Percentiles rank a stretch among this genome's conserved stretches.
phyloP scores from a whole-genome alignment of 2,329 filamentous ascomycete species.

The Arachnopeziza araneosa region DNA sequence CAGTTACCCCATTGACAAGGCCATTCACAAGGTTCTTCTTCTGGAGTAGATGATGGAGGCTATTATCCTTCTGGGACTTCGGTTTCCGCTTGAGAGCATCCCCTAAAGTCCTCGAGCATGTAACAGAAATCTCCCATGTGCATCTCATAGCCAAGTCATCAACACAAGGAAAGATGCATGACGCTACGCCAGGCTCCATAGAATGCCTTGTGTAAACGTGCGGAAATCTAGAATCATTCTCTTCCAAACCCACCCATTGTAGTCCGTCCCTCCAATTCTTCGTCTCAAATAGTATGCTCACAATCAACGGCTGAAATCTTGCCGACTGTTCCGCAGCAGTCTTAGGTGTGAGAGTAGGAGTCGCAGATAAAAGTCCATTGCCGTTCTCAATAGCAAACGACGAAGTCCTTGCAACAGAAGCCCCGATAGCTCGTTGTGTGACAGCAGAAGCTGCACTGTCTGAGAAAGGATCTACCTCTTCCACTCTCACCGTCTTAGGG shows the following conservation, averaged over 20 bases:
- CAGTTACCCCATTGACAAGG: constrained; percentile 6
- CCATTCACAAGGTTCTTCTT: constrained; percentile 32
- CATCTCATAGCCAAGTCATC: constrained; percentile 78
- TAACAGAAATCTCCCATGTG: constrained; percentile 84
- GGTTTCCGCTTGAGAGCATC: constrained; percentile 56
- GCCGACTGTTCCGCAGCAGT: constrained; percentile 32
- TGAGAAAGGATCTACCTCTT: constrained; percentile 51
- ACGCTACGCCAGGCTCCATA: constrained; percentile 70
- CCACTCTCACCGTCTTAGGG: constrained; percentile 55
- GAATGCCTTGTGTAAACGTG: constrained; percentile 88
- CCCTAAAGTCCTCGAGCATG: constrained; percentile 78
- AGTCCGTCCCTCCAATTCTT: constrained; percentile 76
- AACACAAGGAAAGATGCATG: constrained; percentile 87
- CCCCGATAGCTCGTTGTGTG: constrained; percentile 34
- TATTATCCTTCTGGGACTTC: constrained; percentile 33
- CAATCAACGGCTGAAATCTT: constrained; percentile 52
- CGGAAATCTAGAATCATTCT: constrained; percentile 75
- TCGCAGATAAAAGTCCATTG: constrained; percentile 30
- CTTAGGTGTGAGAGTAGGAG: constrained; percentile 28
- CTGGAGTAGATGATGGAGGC: constrained; percentile 31
- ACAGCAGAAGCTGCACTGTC: constrained; percentile 42
- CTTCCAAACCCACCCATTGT: constrained; percentile 83
- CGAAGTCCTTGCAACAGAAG: constrained; percentile 17
- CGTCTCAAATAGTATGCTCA: constrained; percentile 73
- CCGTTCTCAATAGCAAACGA: constrained; percentile 32